A percentile compares a stretch with the other conserved stretches of the same genome.
Evolutionary conservation across 176 grass and related monocot species (phyloP).

Genomic region (Metroxylon sagu): DNA sequence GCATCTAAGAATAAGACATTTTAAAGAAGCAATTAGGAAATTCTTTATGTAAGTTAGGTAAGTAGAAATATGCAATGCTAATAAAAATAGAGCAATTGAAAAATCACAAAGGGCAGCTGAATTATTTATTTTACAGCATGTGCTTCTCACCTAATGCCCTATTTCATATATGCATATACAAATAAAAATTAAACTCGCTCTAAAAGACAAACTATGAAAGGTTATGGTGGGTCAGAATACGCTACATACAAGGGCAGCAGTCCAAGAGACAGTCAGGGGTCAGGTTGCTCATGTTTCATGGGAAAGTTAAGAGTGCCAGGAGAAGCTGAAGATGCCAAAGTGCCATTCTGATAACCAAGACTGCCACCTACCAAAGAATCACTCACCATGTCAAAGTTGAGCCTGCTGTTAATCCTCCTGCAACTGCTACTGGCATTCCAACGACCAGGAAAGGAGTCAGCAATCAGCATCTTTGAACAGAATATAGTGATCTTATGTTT

Average conservation of each 20-base stretch:
- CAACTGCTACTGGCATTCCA: conserved; percentile 31
- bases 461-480: neutral
- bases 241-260: conserved; percentile 35
- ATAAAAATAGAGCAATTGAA: conserved; percentile 8
- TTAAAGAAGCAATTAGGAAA: neutral
- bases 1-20: neutral
- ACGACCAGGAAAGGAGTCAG: neutral
- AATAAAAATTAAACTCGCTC: conserved; percentile 24
- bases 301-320: conserved; percentile 35
- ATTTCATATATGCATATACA: conserved; percentile 48
- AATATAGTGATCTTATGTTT: neutral
- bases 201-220: conserved; percentile 26
- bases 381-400: conserved; percentile 87
- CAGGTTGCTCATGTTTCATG: conserved; percentile 46
- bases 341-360: conserved; percentile 56
- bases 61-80: conserved; percentile 18
- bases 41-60: conserved; percentile 13
- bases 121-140: conserved; percentile 30
- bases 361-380: conserved; percentile 77
- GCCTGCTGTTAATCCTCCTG: conserved; percentile 59
- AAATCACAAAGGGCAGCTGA: conserved; percentile 20
- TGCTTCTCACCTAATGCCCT: conserved; percentile 19
- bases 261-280: conserved; percentile 33
- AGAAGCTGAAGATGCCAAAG: conserved; percentile 41
- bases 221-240: conserved; percentile 11